Base-by-base conservation (phyloP, 2,329 filamentous ascomycete species). In the Alternaria incomplexa region DNA sequence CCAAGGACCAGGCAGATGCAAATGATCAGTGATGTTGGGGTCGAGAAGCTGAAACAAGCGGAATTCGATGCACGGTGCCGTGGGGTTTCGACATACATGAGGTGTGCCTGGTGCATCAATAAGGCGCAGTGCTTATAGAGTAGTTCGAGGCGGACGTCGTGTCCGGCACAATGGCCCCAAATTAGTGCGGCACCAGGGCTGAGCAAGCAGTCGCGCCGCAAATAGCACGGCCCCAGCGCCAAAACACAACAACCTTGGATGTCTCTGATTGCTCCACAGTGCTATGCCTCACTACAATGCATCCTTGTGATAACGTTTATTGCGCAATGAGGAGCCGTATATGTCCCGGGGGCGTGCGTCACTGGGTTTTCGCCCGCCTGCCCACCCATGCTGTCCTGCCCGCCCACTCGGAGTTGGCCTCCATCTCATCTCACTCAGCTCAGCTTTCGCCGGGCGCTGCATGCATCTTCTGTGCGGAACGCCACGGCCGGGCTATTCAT, bases 401-500 rank as follows among this genome's bases (percentile, higher is more conserved):
- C 12, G 47, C 13, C 60, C 20, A 25, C 20, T 28, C 48, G 40
- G 51, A 52, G 59, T 56, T 47, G 56, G 32, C 15, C 61, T 43
- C 32, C 15, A 58, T 50, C 56, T 51, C 56, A 62, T 40, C 45
- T 62, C 60, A 59, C 45, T 62, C 60, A 59, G 55, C 60, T 63
- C 56, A 63, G 56, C 61, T 55, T 46, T 40, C 50, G 61, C 61
- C 36, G 45, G 51, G 61, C 36, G 20, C 32, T 46, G 44, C 25
- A 63, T 59, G 61, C 50, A 55, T 51, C 43, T 51, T 53, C 28
- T 58, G 47, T 53, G 40, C 65, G 61, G 57, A 56, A 57, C 65
- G 61, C 67, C 65, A 61, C 61, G 56, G 32, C 40, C 40, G 22
- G 54, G 46, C 63, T 47, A 66, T 62, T 65, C 63, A 64, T 63